Evolutionary conservation across 768 basidiomycete species (phyloP), one percentile per base, ranked within the genome.

Genomic region (Macrolepiota dolichaula): DNA sequence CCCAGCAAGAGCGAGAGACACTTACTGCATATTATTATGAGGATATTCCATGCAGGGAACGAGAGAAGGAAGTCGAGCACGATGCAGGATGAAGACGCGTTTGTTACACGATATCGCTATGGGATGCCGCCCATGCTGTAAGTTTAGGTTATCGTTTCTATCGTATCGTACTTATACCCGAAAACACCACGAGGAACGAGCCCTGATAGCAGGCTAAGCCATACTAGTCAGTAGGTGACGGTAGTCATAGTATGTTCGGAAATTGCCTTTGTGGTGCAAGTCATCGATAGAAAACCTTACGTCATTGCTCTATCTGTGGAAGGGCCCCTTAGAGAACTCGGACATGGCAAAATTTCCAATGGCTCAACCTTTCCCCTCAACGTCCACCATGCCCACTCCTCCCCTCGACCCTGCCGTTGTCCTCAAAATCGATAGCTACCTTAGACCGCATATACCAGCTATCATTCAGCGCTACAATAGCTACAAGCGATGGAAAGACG

Each of bases 401-500:
- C 70, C 77, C n/a, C 77, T 91, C 63, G 80, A 87, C 63, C 75
- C 82, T 4, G 76, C 86, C 69, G 72, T 77, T 47, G 78, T 92
- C 46, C 77, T 89, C 63, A 74, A 82, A 53, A 76, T 85, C 65
- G 92, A 94, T 72, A 79, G 81, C 17, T 93, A 86, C 72, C 85
- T 94, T n/a, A 81, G 85, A 67, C 85, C 84, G n/a, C 83, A 89
- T 68, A 77, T 89, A 55, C 81, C 86, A 29, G 80, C 83, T 47
- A 91, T 94, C 71, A 76, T 84, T 61, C 81, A 83, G 66, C 81
- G 92, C 63, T 80, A 93, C 72, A 84, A 86, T 57, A 70, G 73
- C 35, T 93, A 86, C 76, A 81, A 82, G 60, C 79, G 83, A 67
- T 92, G 90, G 91, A 92, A 89, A 68, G 82, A 88, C 66, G 79